Conservation (phyloP, 1,139 yeast species). For the Taphrina communis region DNA sequence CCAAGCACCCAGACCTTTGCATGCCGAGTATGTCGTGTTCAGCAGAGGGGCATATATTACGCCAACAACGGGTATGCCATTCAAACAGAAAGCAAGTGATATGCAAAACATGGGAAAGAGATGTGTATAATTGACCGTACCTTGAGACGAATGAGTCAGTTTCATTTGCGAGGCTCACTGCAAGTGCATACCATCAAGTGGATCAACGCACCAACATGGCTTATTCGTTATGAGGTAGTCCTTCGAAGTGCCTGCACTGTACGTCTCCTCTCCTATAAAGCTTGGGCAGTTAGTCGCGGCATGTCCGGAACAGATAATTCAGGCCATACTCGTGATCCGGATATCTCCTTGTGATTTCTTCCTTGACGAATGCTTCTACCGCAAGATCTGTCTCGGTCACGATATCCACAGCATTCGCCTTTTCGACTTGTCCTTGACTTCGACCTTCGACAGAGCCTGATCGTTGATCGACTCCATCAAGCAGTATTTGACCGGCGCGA, state of each 20-base stretch:
- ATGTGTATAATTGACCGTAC: conserved; percentile 68
- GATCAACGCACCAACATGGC: conserved; percentile 67
- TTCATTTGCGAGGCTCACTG: too few relatives aligned
- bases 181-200: conserved; percentile 54
- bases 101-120: conserved; percentile 65
- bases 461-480: conserved; percentile 8
- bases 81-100: conserved; percentile 61
- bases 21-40: conserved; percentile 59
- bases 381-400: conserved; percentile 64
- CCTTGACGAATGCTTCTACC: conserved; percentile 59
- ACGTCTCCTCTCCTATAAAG: conserved; percentile 66
- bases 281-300: not conserved
- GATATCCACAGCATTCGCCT: conserved; percentile 57
- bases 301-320: not conserved
- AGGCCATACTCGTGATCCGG: conserved; percentile 55
- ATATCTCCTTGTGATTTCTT: conserved; percentile 52
- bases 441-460: conserved; percentile 2
- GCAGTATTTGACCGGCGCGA: conserved; percentile 16
- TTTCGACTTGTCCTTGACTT: conserved; percentile 9
- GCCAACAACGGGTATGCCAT: conserved; percentile 62
- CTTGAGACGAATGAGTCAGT: conserved; percentile 46
- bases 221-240: conserved; percentile 51
- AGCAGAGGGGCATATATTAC: conserved; percentile 65
- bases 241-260: conserved; percentile 47
- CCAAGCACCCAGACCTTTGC: conserved; percentile 60